Percentiles rank a stretch among this genome's conserved stretches.
phyloP scores from a whole-genome alignment of 2,329 filamentous ascomycete genomes.

The Dactylellina cionopaga region DNA sequence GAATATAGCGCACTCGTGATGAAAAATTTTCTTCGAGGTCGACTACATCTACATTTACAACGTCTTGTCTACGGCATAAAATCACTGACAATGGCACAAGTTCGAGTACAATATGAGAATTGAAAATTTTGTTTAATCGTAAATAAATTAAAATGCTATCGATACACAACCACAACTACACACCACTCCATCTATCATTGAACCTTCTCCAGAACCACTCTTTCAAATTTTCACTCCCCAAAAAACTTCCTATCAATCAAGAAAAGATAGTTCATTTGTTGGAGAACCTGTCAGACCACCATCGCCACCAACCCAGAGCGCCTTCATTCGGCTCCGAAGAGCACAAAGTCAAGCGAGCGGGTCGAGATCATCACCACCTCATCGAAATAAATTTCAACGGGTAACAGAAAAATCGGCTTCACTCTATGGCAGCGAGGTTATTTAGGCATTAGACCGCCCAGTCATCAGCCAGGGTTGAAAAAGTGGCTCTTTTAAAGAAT shows the following conservation, averaged over 20 bases:
- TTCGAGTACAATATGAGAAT: too few species aligned
- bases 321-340: conserved; percentile 39
- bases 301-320: conserved; percentile 52
- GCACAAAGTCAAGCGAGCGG: conserved; percentile 49
- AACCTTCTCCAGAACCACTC: conserved; percentile 23
- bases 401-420: conserved; percentile 52
- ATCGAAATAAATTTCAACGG: conserved; percentile 23
- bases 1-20: too few species aligned
- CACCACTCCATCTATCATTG: conserved; percentile 9
- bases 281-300: conserved; percentile 53
- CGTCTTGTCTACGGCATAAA: too few species aligned
- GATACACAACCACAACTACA: too few species aligned
- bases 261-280: conserved; percentile 13
- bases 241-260: neutral
- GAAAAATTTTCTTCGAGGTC: too few species aligned
- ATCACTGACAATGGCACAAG: too few species aligned
- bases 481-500: conserved; percentile 54
- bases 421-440: conserved; percentile 53
- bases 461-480: conserved; percentile 53
- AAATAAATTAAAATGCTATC: too few species aligned
- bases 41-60: too few species aligned
- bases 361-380: conserved; percentile 54
- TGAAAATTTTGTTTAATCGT: too few species aligned
- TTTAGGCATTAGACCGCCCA: conserved; percentile 47
- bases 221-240: conserved; percentile 33